phyloP scores from a whole-genome alignment of 2,329 filamentous ascomycete genomes.

The Alternaria rosae region DNA sequence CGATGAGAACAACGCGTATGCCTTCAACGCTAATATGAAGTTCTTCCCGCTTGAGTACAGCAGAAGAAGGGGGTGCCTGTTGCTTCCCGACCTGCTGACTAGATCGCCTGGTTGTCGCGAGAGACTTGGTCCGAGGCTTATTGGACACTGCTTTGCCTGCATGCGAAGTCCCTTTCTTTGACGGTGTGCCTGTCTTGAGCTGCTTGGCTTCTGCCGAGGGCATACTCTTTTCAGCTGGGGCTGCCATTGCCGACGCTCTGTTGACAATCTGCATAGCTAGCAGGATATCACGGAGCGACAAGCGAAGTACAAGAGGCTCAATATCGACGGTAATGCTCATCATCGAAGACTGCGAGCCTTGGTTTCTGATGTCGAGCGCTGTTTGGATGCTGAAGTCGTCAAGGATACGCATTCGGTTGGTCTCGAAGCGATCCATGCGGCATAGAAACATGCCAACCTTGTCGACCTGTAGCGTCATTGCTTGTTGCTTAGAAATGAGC shows the following conservation, averaged over 20 bases:
- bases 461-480: slow-evolving; percentile 89
- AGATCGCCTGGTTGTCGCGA: slow-evolving; percentile 52
- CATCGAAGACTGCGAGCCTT: slow-evolving; percentile 65
- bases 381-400: slow-evolving; percentile 95
- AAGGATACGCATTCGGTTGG: slow-evolving; percentile 85
- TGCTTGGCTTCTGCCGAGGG: slow-evolving; percentile 62
- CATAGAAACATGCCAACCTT: slow-evolving; percentile 98
- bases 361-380: slow-evolving; percentile 77
- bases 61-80: slow-evolving; percentile 61
- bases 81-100: slow-evolving; percentile 64
- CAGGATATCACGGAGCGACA: slow-evolving; percentile 93
- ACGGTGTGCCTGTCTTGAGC: slow-evolving; percentile 59
- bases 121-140: slow-evolving; percentile 55
- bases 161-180: slow-evolving; percentile 58
- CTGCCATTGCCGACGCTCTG: slow-evolving; percentile 87
- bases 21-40: slow-evolving; percentile 87
- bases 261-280: slow-evolving; percentile 91
- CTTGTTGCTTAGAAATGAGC: slow-evolving; percentile 90
- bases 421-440: slow-evolving; percentile 97
- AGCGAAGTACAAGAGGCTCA: slow-evolving; percentile 86
- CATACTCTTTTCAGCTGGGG: slow-evolving; percentile 56
- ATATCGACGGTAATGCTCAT: slow-evolving; percentile 87
- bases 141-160: slow-evolving; percentile 56
- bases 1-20: slow-evolving; percentile 90
- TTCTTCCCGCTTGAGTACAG: slow-evolving; percentile 74